phyloP scores from a whole-genome alignment of 306 rosid genomes.

The Lablab purpureus region DNA sequence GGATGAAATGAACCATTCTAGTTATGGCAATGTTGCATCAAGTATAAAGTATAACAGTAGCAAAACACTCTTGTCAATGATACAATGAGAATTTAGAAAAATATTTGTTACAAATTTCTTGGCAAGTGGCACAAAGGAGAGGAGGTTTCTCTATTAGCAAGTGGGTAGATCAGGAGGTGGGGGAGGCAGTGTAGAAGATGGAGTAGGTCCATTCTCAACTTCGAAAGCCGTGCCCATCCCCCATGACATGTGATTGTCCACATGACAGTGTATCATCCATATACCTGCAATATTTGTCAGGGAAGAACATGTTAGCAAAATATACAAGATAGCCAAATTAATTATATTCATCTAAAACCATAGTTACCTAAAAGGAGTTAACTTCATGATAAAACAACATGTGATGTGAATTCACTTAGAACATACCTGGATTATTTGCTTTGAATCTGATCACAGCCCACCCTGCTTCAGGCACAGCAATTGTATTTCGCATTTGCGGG shows the following conservation, averaged over 20 bases:
- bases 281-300: background rate
- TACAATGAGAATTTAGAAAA: background rate
- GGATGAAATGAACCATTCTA: too few relatives aligned
- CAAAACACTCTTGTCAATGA: background rate
- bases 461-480: slow-evolving; percentile 61
- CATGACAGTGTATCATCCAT: slow-evolving; percentile 67
- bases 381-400: too few relatives aligned
- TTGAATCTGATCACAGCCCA: slow-evolving; percentile 64
- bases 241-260: slow-evolving; percentile 61
- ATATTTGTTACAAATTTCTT: background rate
- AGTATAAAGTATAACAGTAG: too few relatives aligned
- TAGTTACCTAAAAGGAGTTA: background rate
- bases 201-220: slow-evolving; percentile 41
- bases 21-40: too few relatives aligned
- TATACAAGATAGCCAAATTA: background rate
- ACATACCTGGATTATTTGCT: slow-evolving; percentile 45
- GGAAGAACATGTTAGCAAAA: background rate
- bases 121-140: background rate
- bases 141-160: background rate
- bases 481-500: slow-evolving; percentile 59
- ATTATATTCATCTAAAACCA: background rate
- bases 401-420: background rate
- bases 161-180: slow-evolving; percentile 67
- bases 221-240: slow-evolving; percentile 56
- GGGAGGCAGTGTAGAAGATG: slow-evolving; percentile 51